Evolutionary conservation across 2,329 filamentous ascomycete species (phyloP).

Genomic region (Exophiala lecanii-corni): DNA sequence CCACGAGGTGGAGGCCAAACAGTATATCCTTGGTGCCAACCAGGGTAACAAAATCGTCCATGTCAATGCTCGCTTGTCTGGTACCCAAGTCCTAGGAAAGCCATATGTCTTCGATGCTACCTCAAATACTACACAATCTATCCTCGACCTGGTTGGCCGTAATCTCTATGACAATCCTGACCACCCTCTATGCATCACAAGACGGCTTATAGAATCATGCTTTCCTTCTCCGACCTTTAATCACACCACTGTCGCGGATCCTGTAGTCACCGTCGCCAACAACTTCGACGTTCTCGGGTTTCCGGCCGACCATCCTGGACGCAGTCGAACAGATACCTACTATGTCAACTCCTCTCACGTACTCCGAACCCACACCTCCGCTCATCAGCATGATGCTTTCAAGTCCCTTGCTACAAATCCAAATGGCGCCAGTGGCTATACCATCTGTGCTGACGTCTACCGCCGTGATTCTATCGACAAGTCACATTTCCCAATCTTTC

Average conservation of each 20-base stretch:
- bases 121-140: constrained; percentile 77
- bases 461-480: constrained; percentile 90
- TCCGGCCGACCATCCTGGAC: constrained; percentile 78
- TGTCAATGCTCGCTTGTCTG: constrained; percentile 10
- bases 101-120: constrained; percentile 56
- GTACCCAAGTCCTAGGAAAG: constrained; percentile 20
- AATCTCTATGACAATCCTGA: constrained; percentile 84
- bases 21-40: background rate
- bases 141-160: constrained; percentile 68
- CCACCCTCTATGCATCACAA: constrained; percentile 86
- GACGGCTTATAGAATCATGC: constrained; percentile 83
- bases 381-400: constrained; percentile 84
- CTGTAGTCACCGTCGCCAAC: constrained; percentile 75
- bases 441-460: constrained; percentile 93
- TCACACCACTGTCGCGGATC: constrained; percentile 68
- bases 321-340: constrained; percentile 86
- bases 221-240: constrained; percentile 70
- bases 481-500: constrained; percentile 93
- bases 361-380: constrained; percentile 87
- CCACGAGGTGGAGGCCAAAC: background rate
- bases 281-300: constrained; percentile 99
- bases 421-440: constrained; percentile 64
- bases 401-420: constrained; percentile 35
- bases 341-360: constrained; percentile 84
- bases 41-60: constrained; percentile 18